Percentiles rank a stretch among this genome's conserved stretches.
Evolutionary conservation across 164 flowering plant species (phyloP).

Genomic region (Berberis thunbergii): DNA sequence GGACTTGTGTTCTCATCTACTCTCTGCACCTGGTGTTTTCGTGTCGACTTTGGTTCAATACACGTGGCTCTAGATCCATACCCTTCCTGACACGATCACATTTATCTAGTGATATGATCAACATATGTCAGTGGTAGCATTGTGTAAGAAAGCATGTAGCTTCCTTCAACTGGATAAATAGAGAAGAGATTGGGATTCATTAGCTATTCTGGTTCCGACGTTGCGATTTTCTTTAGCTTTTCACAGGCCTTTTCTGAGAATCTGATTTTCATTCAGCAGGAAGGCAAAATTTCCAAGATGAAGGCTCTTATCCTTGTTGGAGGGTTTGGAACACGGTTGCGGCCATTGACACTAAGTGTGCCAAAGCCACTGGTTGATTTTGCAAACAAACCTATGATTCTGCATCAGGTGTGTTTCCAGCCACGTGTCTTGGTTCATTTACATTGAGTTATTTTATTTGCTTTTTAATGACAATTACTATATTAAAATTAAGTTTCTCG

Average conservation of each 20-base stretch:
- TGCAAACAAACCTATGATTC: conserved; percentile 98
- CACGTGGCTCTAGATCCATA: neutral
- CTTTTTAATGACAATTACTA: no score
- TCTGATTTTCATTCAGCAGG: conserved; percentile 8
- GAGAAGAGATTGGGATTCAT: neutral
- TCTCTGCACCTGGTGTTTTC: conserved; percentile 3
- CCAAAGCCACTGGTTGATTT: conserved; percentile 99
- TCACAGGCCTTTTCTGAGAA: conserved; percentile 5
- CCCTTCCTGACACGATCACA: neutral
- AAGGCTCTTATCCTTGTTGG: conserved; percentile 99
- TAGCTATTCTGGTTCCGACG: neutral
- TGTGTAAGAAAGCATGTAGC: conserved; percentile 1
- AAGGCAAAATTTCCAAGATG: conserved; percentile 38
- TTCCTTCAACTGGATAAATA: conserved; percentile 9
- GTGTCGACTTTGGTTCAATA: neutral
- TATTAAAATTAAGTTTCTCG: no score
- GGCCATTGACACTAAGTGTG: conserved; percentile 96
- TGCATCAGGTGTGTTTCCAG: conserved; percentile 69
- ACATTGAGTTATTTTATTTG: no score
- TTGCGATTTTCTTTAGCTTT: neutral
- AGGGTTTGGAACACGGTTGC: conserved; percentile 91
- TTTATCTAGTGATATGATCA: conserved; percentile 1
- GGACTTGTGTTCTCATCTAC: neutral
- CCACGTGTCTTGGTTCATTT: no score
- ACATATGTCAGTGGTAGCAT: conserved; percentile 2